phyloP scores from a whole-genome alignment of 768 basidiomycete species.

The Auricularia auricula-judae region DNA sequence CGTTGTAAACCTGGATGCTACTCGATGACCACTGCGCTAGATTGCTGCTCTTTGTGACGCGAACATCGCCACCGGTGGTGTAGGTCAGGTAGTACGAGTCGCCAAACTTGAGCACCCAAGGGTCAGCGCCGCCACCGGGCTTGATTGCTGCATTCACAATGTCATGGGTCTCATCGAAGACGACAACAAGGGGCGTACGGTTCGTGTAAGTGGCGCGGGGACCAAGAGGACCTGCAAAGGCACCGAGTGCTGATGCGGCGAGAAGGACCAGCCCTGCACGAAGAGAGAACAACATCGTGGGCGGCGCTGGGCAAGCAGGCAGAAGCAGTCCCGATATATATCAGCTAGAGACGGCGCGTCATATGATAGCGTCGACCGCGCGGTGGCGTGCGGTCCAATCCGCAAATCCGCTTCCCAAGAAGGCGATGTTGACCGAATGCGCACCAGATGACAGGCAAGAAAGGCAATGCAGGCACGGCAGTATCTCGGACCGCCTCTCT shows the following conservation, averaged over 20 bases:
- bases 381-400: neutral
- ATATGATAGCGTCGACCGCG: neutral
- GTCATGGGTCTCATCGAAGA: neutral
- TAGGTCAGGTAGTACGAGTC: neutral
- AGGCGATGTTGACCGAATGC: neutral
- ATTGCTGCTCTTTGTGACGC: neutral
- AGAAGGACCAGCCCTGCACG: neutral
- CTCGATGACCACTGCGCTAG: neutral
- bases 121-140: neutral
- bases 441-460: too few species aligned
- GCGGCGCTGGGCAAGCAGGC: neutral
- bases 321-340: too few species aligned
- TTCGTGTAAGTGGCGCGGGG: neutral
- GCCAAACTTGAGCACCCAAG: neutral
- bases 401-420: neutral
- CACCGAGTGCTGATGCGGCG: neutral
- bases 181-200: neutral
- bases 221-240: neutral
- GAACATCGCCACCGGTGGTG: neutral
- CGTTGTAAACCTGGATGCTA: neutral
- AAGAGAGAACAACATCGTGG: neutral
- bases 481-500: too few species aligned
- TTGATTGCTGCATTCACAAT: neutral
- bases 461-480: too few species aligned
- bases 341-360: neutral